phyloP scores from a whole-genome alignment of 1,284 basidiomycete genomes.

The Marasmius sp. region DNA sequence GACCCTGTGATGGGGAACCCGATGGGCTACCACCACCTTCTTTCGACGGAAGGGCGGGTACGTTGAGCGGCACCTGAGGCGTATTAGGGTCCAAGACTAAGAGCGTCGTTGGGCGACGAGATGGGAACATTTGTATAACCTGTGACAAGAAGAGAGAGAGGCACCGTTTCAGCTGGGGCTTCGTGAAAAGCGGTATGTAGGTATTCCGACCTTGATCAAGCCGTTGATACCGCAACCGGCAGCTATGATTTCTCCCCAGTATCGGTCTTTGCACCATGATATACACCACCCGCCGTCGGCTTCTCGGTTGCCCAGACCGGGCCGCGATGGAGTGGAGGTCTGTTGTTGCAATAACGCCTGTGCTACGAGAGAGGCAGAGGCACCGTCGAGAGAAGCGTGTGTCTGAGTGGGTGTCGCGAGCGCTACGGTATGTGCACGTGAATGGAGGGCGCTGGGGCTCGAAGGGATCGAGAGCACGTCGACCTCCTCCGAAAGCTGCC shows the following conservation, averaged over 20 bases:
- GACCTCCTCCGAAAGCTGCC: constrained; percentile 79
- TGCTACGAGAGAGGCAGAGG: constrained; percentile 57
- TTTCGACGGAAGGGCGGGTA: background rate
- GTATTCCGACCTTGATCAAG: constrained; percentile 62
- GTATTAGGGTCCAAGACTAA: constrained; percentile 39
- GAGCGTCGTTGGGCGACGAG: constrained; percentile 46
- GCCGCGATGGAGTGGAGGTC: constrained; percentile 37
- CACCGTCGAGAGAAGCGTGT: constrained; percentile 50
- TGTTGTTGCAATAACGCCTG: constrained; percentile 55
- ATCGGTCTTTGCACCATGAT: constrained; percentile 91
- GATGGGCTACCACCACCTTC: background rate
- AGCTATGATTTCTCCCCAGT: constrained; percentile 89
- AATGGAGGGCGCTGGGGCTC: constrained; percentile 42
- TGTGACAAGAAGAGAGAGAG: background rate
- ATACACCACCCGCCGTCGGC: constrained; percentile 91
- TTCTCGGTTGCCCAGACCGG: constrained; percentile 65
- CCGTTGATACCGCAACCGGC: constrained; percentile 72
- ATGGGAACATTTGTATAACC: constrained; percentile 62
- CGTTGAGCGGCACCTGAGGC: constrained; percentile 19
- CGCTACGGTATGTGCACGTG: constrained; percentile 48
- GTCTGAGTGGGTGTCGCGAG: constrained; percentile 71
- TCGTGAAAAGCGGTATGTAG: background rate
- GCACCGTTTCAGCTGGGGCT: background rate
- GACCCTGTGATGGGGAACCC: background rate
- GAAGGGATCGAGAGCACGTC: constrained; percentile 66